Base-by-base conservation (phyloP, 768 basidiomycete species). In the Trametes cinnabarina region DNA sequence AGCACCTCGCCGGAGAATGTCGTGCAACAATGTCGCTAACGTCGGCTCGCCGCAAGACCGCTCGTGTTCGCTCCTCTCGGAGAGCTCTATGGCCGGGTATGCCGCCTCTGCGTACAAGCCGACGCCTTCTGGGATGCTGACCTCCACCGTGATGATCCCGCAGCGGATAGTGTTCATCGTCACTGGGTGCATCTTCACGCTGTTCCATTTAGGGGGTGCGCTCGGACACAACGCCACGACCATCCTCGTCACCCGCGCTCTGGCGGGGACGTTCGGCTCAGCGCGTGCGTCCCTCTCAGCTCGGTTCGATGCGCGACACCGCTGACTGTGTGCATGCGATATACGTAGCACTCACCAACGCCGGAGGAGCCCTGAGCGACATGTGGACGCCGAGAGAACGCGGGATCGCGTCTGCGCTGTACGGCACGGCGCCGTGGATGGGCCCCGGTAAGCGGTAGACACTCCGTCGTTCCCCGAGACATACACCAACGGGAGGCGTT, bases 351-450 rank as follows among this genome's bases (percentile, higher is more conserved):
- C 69, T 85, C 15, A 82, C 82, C 10, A 85, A 85, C 64, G 79
- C 82, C 23, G 82, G 82, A 17, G 82, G 80, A 14, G 75, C 75
- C n/a, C 73, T 86, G 35, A 72, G 79, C 47, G 84, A 86, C 60
- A 80, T 86, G 56, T 86, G 82, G 78, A 77, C 72, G 50, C 73
- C 82, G 34, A 76, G 79, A 55, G 84, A 88, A 66, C 79, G 85
- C 25, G 84, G 82, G 14, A 66, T 84, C 19, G 84, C 85, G 34
- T 79, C 82, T 8, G 77, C 80, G 17, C 74, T 87, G 19, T 86
- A 86, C 68, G 77, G 82, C 2, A 78, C 79, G 17, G 83, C 79
- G 47, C 84, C 76, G 44, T 86, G 81, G 65, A 79, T 83, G 49
- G 82, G 81, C 14, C 83, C 82, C 67, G 79, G 81, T 82, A 64